phyloP scores from a whole-genome alignment of 108 stramenopile species.

The Pseudonitzschia pungens region DNA sequence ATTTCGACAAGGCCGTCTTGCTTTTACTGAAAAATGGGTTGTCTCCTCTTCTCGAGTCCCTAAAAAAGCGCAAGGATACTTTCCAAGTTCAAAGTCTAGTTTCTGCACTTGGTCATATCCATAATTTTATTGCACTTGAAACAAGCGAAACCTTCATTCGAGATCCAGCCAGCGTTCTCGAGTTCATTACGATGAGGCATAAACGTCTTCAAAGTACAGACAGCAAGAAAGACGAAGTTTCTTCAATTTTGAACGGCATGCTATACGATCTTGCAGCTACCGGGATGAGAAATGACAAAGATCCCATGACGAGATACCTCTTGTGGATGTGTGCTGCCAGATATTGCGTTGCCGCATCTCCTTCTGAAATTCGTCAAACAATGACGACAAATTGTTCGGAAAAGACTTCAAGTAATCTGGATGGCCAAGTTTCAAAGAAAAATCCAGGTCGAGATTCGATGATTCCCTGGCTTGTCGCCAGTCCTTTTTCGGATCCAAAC shows the following conservation, averaged over 20 bases:
- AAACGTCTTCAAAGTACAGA: neutral
- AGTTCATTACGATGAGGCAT: neutral
- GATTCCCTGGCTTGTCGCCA: conserved; percentile 23
- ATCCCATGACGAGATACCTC: conserved; percentile 1
- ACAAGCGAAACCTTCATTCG: neutral
- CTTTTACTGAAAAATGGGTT: neutral
- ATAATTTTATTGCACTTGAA: neutral
- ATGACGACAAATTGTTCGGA: neutral
- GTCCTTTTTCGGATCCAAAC: conserved; percentile 31
- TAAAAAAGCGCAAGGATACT: neutral
- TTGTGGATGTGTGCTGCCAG: conserved; percentile 14
- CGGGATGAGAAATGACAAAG: conserved; percentile 2
- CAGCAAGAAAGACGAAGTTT: conserved; percentile 12
- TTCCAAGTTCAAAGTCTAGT: neutral
- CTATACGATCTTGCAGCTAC: neutral
- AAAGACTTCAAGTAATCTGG: neutral
- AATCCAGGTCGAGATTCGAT: neutral
- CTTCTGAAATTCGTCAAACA: conserved; percentile 8
- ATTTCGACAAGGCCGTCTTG: neutral
- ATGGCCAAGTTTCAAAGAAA: neutral
- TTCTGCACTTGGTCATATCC: neutral
- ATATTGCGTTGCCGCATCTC: neutral
- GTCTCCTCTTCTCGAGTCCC: neutral
- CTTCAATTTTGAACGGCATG: conserved; percentile 3
- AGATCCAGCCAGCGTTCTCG: neutral